These are phyloP conservation scores for Chaetoceros tenuissimus DNA, from an alignment of 108 stramenopile genomes.

Conservation along the genomic window DNA sequence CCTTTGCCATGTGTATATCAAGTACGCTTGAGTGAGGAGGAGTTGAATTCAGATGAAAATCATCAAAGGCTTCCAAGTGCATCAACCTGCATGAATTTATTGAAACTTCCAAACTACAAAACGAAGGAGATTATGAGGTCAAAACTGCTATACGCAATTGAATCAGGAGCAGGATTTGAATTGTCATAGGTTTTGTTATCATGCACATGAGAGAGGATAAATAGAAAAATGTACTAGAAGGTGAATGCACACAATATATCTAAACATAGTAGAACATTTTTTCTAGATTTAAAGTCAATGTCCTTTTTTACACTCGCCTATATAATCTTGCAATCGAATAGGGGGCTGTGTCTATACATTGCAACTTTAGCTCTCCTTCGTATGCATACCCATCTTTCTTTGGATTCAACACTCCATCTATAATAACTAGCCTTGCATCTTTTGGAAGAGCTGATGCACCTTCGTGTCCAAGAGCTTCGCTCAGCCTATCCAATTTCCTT, in stretches of 20 bases:
- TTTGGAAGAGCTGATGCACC: constrained; percentile 6
- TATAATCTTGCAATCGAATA: constrained; percentile 32
- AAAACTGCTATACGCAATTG: constrained; percentile 94
- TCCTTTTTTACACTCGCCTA: constrained; percentile 1
- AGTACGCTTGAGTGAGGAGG: constrained; percentile 56
- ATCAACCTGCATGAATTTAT: constrained; percentile 95
- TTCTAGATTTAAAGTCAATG: no score
- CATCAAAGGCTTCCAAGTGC: constrained; percentile 79
- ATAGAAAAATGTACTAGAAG: no score
- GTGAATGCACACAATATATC: no score
- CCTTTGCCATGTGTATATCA: constrained; percentile 90
- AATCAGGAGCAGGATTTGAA: constrained; percentile 95
- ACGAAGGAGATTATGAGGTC: constrained; percentile 68
- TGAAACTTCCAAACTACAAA: constrained; percentile 94
- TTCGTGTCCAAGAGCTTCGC: constrained; percentile 15
- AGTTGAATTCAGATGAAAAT: constrained; percentile 31
- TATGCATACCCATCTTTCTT: constrained; percentile 14
- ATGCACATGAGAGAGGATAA: not conserved
- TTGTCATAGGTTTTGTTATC: constrained; percentile 73
- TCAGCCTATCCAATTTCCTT: constrained; percentile 13
- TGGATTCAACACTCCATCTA: constrained; percentile 23
- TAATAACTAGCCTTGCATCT: constrained; percentile 19
- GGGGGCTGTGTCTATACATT: constrained; percentile 30
- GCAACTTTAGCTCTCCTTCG: constrained; percentile 17
- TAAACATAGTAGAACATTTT: no score